These are phyloP conservation scores for Pleurotus tuoliensis DNA, from an alignment of 768 basidiomycete genomes.

Conservation along the genomic window DNA sequence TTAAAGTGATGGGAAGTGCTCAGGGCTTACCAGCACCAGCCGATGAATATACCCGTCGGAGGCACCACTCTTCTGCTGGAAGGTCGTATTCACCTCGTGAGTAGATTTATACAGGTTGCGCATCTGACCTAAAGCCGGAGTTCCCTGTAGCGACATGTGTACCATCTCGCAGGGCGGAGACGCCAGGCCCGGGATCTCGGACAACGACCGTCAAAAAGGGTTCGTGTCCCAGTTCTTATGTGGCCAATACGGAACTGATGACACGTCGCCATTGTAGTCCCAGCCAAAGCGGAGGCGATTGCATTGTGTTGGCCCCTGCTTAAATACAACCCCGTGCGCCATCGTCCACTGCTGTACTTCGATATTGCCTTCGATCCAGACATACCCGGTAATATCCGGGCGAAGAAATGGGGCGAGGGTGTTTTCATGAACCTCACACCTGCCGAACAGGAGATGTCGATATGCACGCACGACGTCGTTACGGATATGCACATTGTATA, in stretches of 20 bases:
- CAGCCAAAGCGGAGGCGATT: constrained; percentile 1
- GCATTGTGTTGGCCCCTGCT: constrained; percentile 12
- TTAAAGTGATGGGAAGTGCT: constrained; percentile 1
- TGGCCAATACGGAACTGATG: not conserved
- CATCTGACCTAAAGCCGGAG: too few relatives aligned
- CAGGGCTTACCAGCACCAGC: not conserved
- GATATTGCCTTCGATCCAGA: constrained; percentile 45
- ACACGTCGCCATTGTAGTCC: not conserved
- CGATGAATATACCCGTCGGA: constrained; percentile 5
- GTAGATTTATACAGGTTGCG: not conserved
- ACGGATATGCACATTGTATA: constrained; percentile 50
- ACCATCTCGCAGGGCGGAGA: constrained; percentile 5
- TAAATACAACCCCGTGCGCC: constrained; percentile 26
- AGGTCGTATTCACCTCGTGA: constrained; percentile 3
- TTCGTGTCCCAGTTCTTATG: not conserved
- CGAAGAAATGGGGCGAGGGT: constrained; percentile 17
- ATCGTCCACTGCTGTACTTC: constrained; percentile 38
- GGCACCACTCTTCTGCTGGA: constrained; percentile 3
- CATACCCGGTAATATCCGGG: constrained; percentile 6
- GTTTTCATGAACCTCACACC: constrained; percentile 24
- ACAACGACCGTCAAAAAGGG: constrained; percentile 6
- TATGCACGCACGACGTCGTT: constrained; percentile 36
- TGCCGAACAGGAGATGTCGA: constrained; percentile 37
- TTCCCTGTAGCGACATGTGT: not conserved
- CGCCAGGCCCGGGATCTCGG: not conserved